A percentile compares a stretch with the other conserved stretches of the same genome.
Evolutionary conservation across 2,329 filamentous ascomycete species (phyloP).

Genomic region (Penicillium italicum): DNA sequence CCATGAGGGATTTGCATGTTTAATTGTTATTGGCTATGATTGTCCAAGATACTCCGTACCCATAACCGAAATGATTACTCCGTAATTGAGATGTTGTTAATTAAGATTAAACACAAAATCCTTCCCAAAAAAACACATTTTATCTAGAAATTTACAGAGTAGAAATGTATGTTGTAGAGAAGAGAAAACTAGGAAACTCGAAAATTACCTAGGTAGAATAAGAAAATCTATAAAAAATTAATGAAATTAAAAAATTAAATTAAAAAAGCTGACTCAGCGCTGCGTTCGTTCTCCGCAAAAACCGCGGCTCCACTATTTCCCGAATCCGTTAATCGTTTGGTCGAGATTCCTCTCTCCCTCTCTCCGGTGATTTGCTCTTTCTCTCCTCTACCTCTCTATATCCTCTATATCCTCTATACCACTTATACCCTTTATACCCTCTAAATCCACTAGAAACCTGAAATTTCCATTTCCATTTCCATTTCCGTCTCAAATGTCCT

Average conservation of each 20-base stretch:
- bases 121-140: not conserved
- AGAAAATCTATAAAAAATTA: too few relatives aligned
- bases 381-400: not conserved
- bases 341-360: slow-evolving; percentile 25
- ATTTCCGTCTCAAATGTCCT: slow-evolving; percentile 10
- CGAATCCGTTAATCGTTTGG: slow-evolving; percentile 25
- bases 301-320: slow-evolving; percentile 29
- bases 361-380: slow-evolving; percentile 15
- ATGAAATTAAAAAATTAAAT: not conserved
- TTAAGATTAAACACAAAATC: not conserved
- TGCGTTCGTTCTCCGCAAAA: slow-evolving; percentile 28
- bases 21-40: not conserved
- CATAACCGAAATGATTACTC: too few relatives aligned
- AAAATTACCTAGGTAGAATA: too few relatives aligned
- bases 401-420: too few relatives aligned
- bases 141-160: too few relatives aligned
- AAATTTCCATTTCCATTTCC: slow-evolving; percentile 1
- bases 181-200: too few relatives aligned
- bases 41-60: not conserved
- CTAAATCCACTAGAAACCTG: not conserved
- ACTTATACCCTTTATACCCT: not conserved
- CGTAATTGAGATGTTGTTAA: too few relatives aligned
- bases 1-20: slow-evolving; percentile 2
- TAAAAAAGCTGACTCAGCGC: slow-evolving; percentile 5
- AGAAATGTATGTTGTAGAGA: not conserved